Base-by-base conservation (phyloP, 1,284 basidiomycete genomes). In the Ceratobasidium sp. region DNA sequence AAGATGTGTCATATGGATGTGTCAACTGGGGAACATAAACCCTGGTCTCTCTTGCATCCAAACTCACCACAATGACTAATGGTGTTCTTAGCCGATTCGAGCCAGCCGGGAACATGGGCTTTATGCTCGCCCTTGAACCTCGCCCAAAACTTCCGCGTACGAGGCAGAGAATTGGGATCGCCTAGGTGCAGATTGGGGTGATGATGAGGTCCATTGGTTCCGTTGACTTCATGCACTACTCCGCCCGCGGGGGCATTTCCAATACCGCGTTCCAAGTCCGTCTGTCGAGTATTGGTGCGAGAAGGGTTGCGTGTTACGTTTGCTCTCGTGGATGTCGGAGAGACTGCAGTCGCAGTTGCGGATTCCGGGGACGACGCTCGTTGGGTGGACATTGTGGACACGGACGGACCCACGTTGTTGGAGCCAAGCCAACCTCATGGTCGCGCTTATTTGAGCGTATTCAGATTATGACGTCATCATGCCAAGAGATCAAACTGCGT, bases 321-420 rank as follows among this genome's bases (percentile, higher is more conserved):
- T n/a, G n/a, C n/a, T 6, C 47, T 27, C 20, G 60, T 35, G 35
- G 60, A 35, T 25, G 34, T 49, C 0, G 60, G 49, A 7, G 45
- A 50, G 20, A 64, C 32, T 10, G 60, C 60, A 2, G 60, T 64
- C 22, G 60, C 49, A 1, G 60, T 57, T 25, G 49, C 47, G 8
- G 60, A 27, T 25, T 29, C 38, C 27, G 47, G 35, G 22, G 60
- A 53, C 29, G 47, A 32, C n/a, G 32, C 8, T 45, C 38, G 56
- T 13, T 49, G n/a, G 42, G 17, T 27, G 13, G 12, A 65, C 43
- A 42, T 53, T 27, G 34, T 53, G 5, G 47, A n/a, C n/a, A n/a
- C n/a, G 0, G 91, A 93, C 76, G 91, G 91, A 15, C 38, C 38
- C 8, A 40, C 38, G 38, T 40, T 40, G 10, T 8, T 40, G 38